Percentiles rank a stretch among this genome's conserved stretches.
Conservation (phyloP, 1,284 basidiomycete species). For the Boletus mariae region DNA sequence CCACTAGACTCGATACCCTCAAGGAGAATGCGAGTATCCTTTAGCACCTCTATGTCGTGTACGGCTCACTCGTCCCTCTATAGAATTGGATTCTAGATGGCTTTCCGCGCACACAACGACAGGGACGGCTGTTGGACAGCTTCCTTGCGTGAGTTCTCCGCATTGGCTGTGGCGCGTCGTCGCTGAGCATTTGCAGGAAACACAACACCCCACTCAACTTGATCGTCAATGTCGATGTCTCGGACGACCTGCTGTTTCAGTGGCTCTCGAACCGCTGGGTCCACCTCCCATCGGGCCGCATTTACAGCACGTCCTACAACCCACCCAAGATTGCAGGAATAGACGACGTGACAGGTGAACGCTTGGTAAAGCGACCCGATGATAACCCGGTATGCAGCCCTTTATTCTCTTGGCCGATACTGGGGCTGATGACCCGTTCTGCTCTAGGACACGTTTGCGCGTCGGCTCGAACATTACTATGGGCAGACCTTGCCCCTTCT, state of each 20-base stretch:
- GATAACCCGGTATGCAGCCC: constrained; percentile 65
- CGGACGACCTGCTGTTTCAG: constrained; percentile 83
- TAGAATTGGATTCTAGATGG: constrained; percentile 92
- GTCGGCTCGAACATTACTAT: constrained; percentile 81
- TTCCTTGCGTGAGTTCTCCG: constrained; percentile 53
- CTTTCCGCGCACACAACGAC: constrained; percentile 89
- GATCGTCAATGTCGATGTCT: constrained; percentile 87
- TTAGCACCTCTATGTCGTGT: neutral
- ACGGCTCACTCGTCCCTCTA: constrained; percentile 28
- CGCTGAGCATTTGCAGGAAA: constrained; percentile 38
- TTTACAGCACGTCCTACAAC: constrained; percentile 91
- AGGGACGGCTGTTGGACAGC: constrained; percentile 79
- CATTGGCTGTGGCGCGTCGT: neutral
- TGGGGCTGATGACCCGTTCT: constrained; percentile 3
- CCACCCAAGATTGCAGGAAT: constrained; percentile 80
- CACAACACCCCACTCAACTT: constrained; percentile 69
- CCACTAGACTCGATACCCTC: constrained; percentile 62
- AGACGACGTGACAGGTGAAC: constrained; percentile 94
- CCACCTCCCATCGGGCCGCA: constrained; percentile 86
- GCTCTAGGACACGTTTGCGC: constrained; percentile 78
- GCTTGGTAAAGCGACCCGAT: constrained; percentile 83
- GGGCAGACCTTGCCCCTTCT: constrained; percentile 81
- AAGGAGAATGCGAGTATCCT: constrained; percentile 50
- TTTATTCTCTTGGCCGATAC: too few species aligned
- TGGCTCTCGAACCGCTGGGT: constrained; percentile 92